Conservation (phyloP, 2,329 filamentous ascomycete genomes). For the Ophiostoma novo-ulmi region DNA sequence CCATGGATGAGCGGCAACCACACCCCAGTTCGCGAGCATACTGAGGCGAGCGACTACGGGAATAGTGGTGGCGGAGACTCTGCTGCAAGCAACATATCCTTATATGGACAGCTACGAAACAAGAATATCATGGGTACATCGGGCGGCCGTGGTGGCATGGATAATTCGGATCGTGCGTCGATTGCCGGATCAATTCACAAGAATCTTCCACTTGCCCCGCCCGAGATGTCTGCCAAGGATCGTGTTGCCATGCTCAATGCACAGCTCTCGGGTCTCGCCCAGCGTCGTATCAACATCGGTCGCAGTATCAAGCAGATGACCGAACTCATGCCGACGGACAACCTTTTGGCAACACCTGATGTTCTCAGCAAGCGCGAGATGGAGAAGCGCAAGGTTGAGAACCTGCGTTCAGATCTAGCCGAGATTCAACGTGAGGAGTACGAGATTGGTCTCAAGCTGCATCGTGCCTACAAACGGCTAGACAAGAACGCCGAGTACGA, state of each 20-base stretch:
- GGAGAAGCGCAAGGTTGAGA: slow-evolving; percentile 62
- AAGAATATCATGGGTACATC: background rate
- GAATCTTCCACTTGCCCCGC: slow-evolving; percentile 56
- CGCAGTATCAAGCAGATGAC: slow-evolving; percentile 71
- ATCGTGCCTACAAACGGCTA: slow-evolving; percentile 68
- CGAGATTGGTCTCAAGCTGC: slow-evolving; percentile 69
- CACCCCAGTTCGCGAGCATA: slow-evolving; percentile 20
- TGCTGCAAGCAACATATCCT: background rate
- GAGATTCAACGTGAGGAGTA: slow-evolving; percentile 73
- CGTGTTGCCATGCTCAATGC: slow-evolving; percentile 63
- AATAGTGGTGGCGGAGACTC: background rate
- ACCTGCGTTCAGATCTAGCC: slow-evolving; percentile 60
- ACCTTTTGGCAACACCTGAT: slow-evolving; percentile 60
- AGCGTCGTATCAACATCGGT: slow-evolving; percentile 66
- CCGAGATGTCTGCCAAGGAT: slow-evolving; percentile 54
- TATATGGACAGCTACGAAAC: background rate
- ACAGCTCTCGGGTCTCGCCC: slow-evolving; percentile 58
- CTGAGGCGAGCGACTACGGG: background rate
- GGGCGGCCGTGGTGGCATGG: background rate
- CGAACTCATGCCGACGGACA: slow-evolving; percentile 68
- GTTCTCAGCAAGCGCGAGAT: slow-evolving; percentile 52
- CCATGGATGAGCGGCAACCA: slow-evolving; percentile 30
- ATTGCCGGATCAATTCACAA: slow-evolving; percentile 45
- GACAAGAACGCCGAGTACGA: slow-evolving; percentile 63
- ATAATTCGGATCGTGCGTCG: slow-evolving; percentile 31